Base-by-base conservation (phyloP, 2,329 filamentous ascomycete species). In the Periconia sp. region DNA sequence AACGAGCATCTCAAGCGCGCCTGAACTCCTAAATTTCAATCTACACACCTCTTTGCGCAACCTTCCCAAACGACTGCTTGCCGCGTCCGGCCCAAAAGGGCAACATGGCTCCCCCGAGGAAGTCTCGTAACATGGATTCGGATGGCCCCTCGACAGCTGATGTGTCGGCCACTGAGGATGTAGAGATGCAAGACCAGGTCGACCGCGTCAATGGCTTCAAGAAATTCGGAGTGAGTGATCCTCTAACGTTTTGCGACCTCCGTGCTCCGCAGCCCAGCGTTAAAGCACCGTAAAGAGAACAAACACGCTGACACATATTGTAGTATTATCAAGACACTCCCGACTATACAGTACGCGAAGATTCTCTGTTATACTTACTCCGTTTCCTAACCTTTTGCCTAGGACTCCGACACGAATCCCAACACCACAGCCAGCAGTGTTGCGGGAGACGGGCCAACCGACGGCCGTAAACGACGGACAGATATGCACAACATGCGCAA, bases 401-500 rank as follows among this genome's bases (percentile, higher is more conserved):
- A 84, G 81, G 85, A 88, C 69, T 86, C 85, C 8, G 85, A 88
- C 64, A 86, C 84, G 52, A 84, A 85, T 61, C 83, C 83, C 37
- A 86, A 87, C 63, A 86, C 85, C 45, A 85, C 83, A 53, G 91
- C 90, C 50, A 96, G 91, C 78, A 97, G 92, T 74, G 85, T 96
- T 63, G 86, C 83, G 51, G 93, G 92, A 50, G 93, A 97, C 63
- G 76, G 81, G 41, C 77, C 78, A 45, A 62, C 72, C 45, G 93
- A 97, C 78, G 92, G 91, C 30, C 87, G 92, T 49, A 95, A 89
- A 79, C 86, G 88, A 70, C 86, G 93, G 64, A 88, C 91, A 52
- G 92, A 97, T 70, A 92, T 88, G 54, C 91, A 92, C 61, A 89
- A 95, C 74, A 82, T 97, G 69, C 89, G 94, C 52, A 90, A 95